Conservation (phyloP, 2,329 filamentous ascomycete species). For the Pseudogymnoascus sp. region DNA sequence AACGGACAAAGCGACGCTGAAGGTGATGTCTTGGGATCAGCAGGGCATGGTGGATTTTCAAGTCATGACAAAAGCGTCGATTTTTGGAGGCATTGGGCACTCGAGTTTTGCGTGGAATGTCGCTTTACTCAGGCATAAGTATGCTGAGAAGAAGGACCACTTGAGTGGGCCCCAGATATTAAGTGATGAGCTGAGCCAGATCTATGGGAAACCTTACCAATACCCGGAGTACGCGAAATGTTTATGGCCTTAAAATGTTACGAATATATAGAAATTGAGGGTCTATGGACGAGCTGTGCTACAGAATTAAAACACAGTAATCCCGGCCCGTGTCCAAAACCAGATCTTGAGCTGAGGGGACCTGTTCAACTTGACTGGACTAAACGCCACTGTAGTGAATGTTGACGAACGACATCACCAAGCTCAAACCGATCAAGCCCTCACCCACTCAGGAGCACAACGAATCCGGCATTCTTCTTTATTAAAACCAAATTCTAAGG, state of each 20-base stretch:
- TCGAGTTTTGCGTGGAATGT: slow-evolving; percentile 15
- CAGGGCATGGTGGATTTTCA: slow-evolving; percentile 15
- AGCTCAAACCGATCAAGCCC: too few relatives aligned
- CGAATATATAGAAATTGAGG: slow-evolving; percentile 15
- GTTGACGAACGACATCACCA: too few relatives aligned
- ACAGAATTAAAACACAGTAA: neutral
- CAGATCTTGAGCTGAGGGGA: too few relatives aligned
- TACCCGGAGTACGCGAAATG: slow-evolving; percentile 20
- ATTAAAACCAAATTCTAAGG: too few relatives aligned
- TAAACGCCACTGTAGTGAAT: too few relatives aligned
- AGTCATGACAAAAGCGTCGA: slow-evolving; percentile 12
- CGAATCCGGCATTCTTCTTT: too few relatives aligned
- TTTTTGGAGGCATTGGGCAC: slow-evolving; percentile 13
- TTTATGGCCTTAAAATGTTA: slow-evolving; percentile 19
- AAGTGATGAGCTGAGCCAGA: slow-evolving; percentile 21
- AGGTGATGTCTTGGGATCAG: slow-evolving; percentile 12
- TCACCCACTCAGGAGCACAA: too few relatives aligned
- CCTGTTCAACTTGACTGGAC: too few relatives aligned
- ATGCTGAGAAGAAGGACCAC: slow-evolving; percentile 12
- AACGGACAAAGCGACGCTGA: slow-evolving; percentile 6
- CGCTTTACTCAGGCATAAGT: slow-evolving; percentile 20
- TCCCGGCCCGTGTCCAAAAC: neutral
- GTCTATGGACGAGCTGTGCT: slow-evolving; percentile 16
- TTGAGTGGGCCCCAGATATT: slow-evolving; percentile 19
- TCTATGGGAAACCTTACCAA: slow-evolving; percentile 17